Evolutionary conservation across 495 filamentous ascomycete species (phyloP).

Genomic region (Lasiosphaeriaceae sp.): DNA sequence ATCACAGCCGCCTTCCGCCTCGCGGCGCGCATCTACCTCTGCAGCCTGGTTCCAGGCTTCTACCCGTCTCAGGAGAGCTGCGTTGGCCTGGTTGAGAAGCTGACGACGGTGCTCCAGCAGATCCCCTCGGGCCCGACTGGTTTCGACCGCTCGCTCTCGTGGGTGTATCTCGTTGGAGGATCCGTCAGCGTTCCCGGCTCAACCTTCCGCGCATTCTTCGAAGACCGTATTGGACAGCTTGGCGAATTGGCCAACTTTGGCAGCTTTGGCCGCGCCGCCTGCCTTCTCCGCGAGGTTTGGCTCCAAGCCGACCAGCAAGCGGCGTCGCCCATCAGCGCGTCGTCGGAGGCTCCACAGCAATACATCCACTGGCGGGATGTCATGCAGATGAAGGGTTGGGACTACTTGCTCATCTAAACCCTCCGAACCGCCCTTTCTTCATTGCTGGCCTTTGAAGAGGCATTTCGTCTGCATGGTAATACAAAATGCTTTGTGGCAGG

Average conservation of each 20-base stretch:
- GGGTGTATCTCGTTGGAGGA: conserved; percentile 87
- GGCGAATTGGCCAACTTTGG: conserved; percentile 71
- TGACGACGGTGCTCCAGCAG: conserved; percentile 65
- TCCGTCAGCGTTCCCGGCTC: conserved; percentile 65
- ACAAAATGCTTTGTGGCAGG: conserved; percentile 18
- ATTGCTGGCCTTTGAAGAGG: conserved; percentile 34
- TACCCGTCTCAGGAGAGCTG: conserved; percentile 66
- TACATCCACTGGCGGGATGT: conserved; percentile 91
- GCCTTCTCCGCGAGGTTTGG: conserved; percentile 82
- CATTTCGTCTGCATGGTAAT: conserved; percentile 27
- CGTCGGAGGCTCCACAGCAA: conserved; percentile 41
- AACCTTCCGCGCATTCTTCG: conserved; percentile 70
- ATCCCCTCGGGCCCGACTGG: conserved; percentile 78
- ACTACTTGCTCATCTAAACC: conserved; percentile 78
- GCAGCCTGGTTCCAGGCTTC: conserved; percentile 86
- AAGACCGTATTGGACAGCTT: conserved; percentile 63
- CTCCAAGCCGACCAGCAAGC: conserved; percentile 57
- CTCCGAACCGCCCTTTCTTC: conserved; percentile 24
- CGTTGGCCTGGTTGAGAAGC: conserved; percentile 66
- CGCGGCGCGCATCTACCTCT: conserved; percentile 91
- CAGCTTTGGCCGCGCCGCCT: conserved; percentile 79
- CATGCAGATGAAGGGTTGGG: conserved; percentile 89
- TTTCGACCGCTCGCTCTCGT: conserved; percentile 86
- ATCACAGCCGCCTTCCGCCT: conserved; percentile 87
- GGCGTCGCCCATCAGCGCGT: conserved; percentile 34